These are phyloP conservation scores for Capronia americana DNA, from an alignment of 2,329 filamentous ascomycete genomes.

Conservation along the genomic window DNA sequence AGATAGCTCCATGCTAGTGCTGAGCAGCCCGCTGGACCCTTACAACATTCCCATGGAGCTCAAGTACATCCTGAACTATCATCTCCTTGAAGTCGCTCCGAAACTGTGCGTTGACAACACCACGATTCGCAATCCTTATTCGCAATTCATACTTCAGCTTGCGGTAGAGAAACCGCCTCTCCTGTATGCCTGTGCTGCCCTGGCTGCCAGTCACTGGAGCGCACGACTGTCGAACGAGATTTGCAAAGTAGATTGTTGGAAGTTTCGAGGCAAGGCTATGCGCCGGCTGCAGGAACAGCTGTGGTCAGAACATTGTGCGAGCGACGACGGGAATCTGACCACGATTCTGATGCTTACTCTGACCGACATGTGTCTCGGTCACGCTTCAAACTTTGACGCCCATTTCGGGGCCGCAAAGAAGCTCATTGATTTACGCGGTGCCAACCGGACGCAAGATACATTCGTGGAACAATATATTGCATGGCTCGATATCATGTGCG, in stretches of 20 bases:
- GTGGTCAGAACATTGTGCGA: constrained; percentile 17
- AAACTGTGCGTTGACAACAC: constrained; percentile 12
- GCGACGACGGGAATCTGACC: constrained; percentile 22
- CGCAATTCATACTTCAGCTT: constrained; percentile 22
- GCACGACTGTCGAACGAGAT: constrained; percentile 8
- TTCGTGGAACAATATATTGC: constrained; percentile 26
- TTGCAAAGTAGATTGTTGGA: constrained; percentile 14
- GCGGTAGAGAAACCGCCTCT: constrained; percentile 18
- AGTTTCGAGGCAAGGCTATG: constrained; percentile 25
- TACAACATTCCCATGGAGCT: constrained; percentile 19
- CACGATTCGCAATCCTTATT: constrained; percentile 17
- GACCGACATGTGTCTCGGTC: constrained; percentile 20
- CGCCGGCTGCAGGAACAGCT: constrained; percentile 21
- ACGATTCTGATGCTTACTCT: constrained; percentile 22
- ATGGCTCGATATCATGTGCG: constrained; percentile 23
- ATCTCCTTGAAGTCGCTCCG: constrained; percentile 22
- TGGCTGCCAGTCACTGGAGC: constrained; percentile 17
- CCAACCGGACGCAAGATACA: constrained; percentile 2
- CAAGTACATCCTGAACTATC: constrained; percentile 22
- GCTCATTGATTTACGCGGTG: constrained; percentile 22
- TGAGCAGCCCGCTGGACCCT: constrained; percentile 6
- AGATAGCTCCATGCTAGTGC: no score
- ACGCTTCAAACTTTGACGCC: constrained; percentile 22
- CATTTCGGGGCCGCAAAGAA: constrained; percentile 18
- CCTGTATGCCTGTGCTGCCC: constrained; percentile 23